Conservation (phyloP, 2,329 filamentous ascomycete species). For the Alternaria panax region DNA sequence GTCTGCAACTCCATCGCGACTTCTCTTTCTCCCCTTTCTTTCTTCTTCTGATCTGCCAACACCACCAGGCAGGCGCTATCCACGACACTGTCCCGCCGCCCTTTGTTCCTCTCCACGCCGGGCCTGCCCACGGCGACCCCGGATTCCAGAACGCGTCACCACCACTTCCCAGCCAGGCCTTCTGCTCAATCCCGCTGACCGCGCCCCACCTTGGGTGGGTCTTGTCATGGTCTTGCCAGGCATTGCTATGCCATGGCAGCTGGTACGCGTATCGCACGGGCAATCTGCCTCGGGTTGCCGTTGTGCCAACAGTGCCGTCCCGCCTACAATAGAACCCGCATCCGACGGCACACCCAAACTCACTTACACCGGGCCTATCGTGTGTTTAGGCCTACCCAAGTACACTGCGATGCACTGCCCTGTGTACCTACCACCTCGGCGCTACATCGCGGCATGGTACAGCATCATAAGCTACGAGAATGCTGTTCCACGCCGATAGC, state of each 20-base stretch:
- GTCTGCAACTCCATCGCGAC: no score
- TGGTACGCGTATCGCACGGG: neutral
- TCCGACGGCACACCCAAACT: neutral
- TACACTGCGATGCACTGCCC: constrained; percentile 8
- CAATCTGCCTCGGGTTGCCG: neutral
- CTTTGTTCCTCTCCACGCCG: constrained; percentile 10
- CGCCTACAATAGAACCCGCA: neutral
- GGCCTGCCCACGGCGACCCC: constrained; percentile 12
- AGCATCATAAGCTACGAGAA: neutral
- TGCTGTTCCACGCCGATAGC: neutral
- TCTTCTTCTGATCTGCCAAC: no score
- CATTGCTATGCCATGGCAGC: neutral
- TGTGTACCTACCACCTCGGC: neutral
- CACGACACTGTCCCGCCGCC: neutral
- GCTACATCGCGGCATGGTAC: constrained; percentile 13
- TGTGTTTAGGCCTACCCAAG: neutral
- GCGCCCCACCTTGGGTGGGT: constrained; percentile 13
- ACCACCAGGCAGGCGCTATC: neutral
- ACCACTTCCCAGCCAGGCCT: constrained; percentile 15
- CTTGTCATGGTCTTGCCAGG: neutral
- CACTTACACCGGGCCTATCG: neutral
- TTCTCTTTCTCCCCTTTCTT: no score
- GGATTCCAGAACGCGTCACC: constrained; percentile 10
- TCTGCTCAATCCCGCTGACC: constrained; percentile 14
- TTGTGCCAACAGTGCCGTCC: neutral